phyloP scores from a whole-genome alignment of 768 basidiomycete species.

The Boletus sensibilis region DNA sequence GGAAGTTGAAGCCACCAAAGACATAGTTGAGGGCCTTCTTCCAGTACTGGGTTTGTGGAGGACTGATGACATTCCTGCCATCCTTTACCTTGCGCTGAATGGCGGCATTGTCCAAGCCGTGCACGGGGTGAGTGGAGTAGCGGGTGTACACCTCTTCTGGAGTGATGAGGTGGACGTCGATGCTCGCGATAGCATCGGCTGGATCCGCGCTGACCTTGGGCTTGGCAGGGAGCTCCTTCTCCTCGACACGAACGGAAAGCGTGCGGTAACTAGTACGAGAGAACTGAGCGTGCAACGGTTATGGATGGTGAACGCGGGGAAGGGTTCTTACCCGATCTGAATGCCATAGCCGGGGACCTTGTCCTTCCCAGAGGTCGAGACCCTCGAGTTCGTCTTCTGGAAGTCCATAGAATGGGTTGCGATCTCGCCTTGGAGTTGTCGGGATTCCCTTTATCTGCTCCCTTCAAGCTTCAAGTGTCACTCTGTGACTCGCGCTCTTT shows the following conservation, averaged over 20 bases:
- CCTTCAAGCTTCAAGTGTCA: too few species aligned
- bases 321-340: constrained; percentile 23
- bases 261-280: constrained; percentile 36
- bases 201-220: constrained; percentile 29
- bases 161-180: constrained; percentile 49
- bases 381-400: constrained; percentile 19
- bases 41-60: constrained; percentile 45
- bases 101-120: constrained; percentile 44
- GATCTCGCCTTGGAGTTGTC: background rate
- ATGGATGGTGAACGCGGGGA: background rate
- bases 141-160: constrained; percentile 43
- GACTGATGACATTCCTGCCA: constrained; percentile 48
- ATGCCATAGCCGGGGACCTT: constrained; percentile 25
- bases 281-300: background rate
- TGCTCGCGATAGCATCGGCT: constrained; percentile 38
- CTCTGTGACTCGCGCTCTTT: constrained; percentile 10
- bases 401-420: constrained; percentile 6
- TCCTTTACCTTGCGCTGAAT: constrained; percentile 37
- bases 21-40: constrained; percentile 54
- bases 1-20: constrained; percentile 57
- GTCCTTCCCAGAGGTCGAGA: constrained; percentile 15
- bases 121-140: constrained; percentile 41
- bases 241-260: constrained; percentile 43
- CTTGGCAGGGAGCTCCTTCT: constrained; percentile 19
- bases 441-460: constrained; percentile 7